Evolutionary conservation across 441 rosid species (phyloP), one percentile per base, ranked within the genome.

Genomic region (Viola pubescens): DNA sequence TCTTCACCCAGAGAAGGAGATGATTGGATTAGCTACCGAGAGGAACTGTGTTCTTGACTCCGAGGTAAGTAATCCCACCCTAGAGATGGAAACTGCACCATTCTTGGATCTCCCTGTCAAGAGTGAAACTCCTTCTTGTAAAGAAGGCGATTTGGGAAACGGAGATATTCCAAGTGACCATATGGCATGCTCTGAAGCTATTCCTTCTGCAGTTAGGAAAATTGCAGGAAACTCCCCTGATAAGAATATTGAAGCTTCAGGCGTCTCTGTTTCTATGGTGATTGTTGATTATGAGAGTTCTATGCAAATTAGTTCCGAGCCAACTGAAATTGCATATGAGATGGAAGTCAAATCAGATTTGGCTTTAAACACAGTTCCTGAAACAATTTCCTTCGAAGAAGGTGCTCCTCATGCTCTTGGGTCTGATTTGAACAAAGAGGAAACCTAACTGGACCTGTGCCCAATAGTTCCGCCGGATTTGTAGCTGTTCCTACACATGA

Each of bases 41-140:
- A 57, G 61, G 46, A 63, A 48, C 66, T 9, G 11, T 34, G 11
- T 55, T 26, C 34, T 26, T 37, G 49, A 54, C 13, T 41, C 49
- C 39, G 69, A 61, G 41, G 52, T 13, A 6, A 60, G 42, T 62
- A 39, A 9, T 12, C 44, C 10, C 40, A 45, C 59, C 62, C 54
- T 12, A 0, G 72, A 64, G 63, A 44, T 61, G 40, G 83, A 68
- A 66, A 59, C 56, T 54, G 66, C 69, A 61, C 45, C 74, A 7
- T 48, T 11, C 53, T 54, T 64, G 19, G 61, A 57, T 65, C 66
- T 73, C 49, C 54, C 69, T 47, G 73, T 58, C 59, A 66, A 66
- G 68, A 67, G 56, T 58, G 55, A 56, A 65, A 40, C 47, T 52
- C 13, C 16, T 57, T 55, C 75, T 38, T 37, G 34, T 34, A 49